Percentiles rank a stretch among this genome's conserved stretches.
Evolutionary conservation across 148 eudicot genomes (phyloP).

Genomic region (Rheum nobile): DNA sequence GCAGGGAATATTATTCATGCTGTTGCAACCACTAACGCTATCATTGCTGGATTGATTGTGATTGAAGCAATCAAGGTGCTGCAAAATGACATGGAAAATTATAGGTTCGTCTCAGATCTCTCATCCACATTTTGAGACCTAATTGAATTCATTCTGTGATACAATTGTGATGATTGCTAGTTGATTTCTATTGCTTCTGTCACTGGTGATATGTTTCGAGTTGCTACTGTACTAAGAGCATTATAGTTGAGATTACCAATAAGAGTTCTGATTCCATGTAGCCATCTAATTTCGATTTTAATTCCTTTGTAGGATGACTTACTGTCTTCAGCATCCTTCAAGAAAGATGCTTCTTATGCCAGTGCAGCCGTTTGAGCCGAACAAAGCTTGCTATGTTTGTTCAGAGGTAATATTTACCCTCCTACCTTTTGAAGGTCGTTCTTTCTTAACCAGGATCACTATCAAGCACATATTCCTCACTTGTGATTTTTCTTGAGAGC

Average conservation of each 20-base stretch:
- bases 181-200: background rate
- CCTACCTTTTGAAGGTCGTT: background rate
- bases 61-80: slow-evolving; percentile 93
- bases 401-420: slow-evolving; percentile 42
- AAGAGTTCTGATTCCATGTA: background rate
- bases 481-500: background rate
- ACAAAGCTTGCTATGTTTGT: slow-evolving; percentile 81
- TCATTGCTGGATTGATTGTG: slow-evolving; percentile 88
- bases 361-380: slow-evolving; percentile 85
- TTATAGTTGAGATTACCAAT: background rate
- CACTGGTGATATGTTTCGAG: background rate
- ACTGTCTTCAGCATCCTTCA: slow-evolving; percentile 71
- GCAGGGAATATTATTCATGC: slow-evolving; percentile 99
- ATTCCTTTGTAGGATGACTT: slow-evolving; percentile 65
- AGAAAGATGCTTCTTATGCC: slow-evolving; percentile 97
- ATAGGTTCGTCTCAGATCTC: slow-evolving; percentile 39
- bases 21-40: slow-evolving; percentile 96
- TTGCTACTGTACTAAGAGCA: background rate
- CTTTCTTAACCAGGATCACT: background rate
- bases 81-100: slow-evolving; percentile 44
- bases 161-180: background rate
- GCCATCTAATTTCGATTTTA: background rate
- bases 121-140: background rate
- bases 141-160: background rate
- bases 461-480: background rate